Percentiles rank a stretch among this genome's conserved stretches.
Evolutionary conservation across 2,329 filamentous ascomycete genomes (phyloP).

Genomic region (Sporothrix brasiliensis): DNA sequence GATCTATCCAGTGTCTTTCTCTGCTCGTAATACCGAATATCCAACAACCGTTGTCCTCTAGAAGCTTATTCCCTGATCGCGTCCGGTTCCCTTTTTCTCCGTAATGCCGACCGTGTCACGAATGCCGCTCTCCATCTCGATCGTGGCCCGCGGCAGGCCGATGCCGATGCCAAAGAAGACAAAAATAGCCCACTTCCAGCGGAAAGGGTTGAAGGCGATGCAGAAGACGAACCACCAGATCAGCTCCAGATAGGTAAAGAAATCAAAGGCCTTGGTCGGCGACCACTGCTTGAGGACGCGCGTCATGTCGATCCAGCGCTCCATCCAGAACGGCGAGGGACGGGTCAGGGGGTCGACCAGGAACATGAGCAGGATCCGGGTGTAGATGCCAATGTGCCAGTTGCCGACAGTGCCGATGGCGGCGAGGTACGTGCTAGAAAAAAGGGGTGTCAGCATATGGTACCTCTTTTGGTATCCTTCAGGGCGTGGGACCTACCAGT

Average conservation of each 20-base stretch:
- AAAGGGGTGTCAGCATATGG: not conserved
- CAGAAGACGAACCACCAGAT: conserved; percentile 85
- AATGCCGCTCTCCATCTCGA: conserved; percentile 60
- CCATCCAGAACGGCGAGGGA: conserved; percentile 74
- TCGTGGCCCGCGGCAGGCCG: conserved; percentile 65
- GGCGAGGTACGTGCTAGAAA: conserved; percentile 71
- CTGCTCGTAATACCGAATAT: too few species aligned
- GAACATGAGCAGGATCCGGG: conserved; percentile 83
- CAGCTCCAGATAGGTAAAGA: conserved; percentile 85
- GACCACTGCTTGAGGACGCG: conserved; percentile 67
- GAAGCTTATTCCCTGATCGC: conserved; percentile 28
- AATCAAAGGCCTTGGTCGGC: conserved; percentile 79
- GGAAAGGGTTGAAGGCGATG: conserved; percentile 77
- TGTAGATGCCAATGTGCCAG: conserved; percentile 90
- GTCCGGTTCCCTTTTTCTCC: conserved; percentile 12
- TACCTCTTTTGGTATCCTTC: not conserved
- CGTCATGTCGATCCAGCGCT: conserved; percentile 85
- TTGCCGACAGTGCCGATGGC: conserved; percentile 83
- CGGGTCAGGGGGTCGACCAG: conserved; percentile 75
- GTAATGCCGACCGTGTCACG: conserved; percentile 13
- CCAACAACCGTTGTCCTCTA: not conserved
- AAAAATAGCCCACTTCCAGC: conserved; percentile 88
- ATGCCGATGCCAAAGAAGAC: conserved; percentile 76
- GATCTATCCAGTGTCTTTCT: too few species aligned
- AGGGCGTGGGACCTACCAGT: conserved; percentile 49